A percentile compares a stretch with the other conserved stretches of the same genome.
phyloP scores from a whole-genome alignment of 2,329 filamentous ascomycete species.

The Apiospora rasikravindrae region DNA sequence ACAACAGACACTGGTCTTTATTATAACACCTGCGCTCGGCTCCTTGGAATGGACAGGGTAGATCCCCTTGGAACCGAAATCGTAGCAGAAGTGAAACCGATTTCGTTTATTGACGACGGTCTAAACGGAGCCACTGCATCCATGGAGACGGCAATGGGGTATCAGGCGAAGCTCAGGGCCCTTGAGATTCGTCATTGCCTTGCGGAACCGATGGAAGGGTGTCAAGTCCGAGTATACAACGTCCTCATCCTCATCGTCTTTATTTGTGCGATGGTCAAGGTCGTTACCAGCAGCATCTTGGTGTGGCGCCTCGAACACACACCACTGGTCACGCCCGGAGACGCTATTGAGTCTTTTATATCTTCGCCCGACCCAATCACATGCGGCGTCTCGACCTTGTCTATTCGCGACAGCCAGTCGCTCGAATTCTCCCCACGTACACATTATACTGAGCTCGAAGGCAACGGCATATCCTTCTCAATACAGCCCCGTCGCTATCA shows the following conservation, averaged over 20 bases:
- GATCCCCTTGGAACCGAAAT: not conserved
- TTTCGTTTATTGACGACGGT: not conserved
- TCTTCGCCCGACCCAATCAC: conserved; percentile 23
- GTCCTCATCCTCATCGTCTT: conserved; percentile 29
- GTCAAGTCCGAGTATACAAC: conserved; percentile 29
- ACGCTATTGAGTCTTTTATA: conserved; percentile 28
- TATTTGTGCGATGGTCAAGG: conserved; percentile 45
- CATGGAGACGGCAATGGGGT: not conserved
- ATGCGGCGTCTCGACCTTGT: conserved; percentile 21
- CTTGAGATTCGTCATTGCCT: conserved; percentile 29
- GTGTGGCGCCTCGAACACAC: conserved; percentile 11
- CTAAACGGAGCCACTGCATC: not conserved
- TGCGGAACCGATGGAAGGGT: conserved; percentile 24
- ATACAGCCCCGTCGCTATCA: not conserved
- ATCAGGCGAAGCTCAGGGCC: not conserved
- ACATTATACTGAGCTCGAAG: not conserved
- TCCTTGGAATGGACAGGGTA: too few species aligned
- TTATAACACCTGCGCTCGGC: too few species aligned
- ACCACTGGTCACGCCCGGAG: conserved; percentile 25
- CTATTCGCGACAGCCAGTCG: conserved; percentile 9
- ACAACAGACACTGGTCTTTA: too few species aligned
- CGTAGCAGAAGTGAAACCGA: not conserved
- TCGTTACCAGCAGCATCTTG: conserved; percentile 31
- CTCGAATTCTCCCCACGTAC: conserved; percentile 9
- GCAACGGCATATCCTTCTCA: not conserved